Conservation (phyloP, 306 rosid species). For the Prunus dulcis region DNA sequence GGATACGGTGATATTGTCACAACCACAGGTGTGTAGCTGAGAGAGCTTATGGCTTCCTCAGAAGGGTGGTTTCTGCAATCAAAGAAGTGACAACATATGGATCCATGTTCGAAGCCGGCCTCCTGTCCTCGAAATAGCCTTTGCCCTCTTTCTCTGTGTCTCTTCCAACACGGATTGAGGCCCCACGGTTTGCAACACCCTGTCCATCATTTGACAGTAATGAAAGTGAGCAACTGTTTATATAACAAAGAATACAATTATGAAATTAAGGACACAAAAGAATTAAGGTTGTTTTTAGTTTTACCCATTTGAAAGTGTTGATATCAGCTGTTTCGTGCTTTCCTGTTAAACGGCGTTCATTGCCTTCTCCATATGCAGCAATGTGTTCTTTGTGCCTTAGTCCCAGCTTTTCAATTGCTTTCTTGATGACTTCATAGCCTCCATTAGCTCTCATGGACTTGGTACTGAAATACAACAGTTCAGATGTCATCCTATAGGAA, state of each 20-base stretch:
- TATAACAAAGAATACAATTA: not conserved
- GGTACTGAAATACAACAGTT: conserved; percentile 42
- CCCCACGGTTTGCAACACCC: conserved; percentile 99
- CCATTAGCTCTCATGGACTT: conserved; percentile 78
- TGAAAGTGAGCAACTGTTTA: not conserved
- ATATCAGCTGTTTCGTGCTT: conserved; percentile 86
- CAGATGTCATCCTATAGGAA: not conserved
- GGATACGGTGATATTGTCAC: not conserved
- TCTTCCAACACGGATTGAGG: conserved; percentile 90
- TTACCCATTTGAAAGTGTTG: conserved; percentile 87
- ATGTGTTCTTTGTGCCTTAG: conserved; percentile 78
- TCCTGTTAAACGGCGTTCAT: conserved; percentile 87
- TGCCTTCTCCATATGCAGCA: conserved; percentile 96
- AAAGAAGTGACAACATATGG: conserved; percentile 92
- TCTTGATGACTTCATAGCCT: conserved; percentile 75
- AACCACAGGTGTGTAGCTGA: not conserved
- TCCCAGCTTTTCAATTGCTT: conserved; percentile 72
- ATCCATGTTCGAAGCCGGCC: conserved; percentile 99
- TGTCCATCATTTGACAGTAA: conserved; percentile 14
- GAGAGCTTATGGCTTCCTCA: conserved; percentile 60
- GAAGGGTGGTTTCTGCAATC: conserved; percentile 90
- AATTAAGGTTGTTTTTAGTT: not conserved
- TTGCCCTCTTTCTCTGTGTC: conserved; percentile 94
- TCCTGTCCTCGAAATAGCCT: conserved; percentile 91
- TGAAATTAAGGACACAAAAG: not conserved